Evolutionary conservation across 495 filamentous ascomycete species (phyloP), one percentile per base, ranked within the genome.

Genomic region (Neurospora discreta): DNA sequence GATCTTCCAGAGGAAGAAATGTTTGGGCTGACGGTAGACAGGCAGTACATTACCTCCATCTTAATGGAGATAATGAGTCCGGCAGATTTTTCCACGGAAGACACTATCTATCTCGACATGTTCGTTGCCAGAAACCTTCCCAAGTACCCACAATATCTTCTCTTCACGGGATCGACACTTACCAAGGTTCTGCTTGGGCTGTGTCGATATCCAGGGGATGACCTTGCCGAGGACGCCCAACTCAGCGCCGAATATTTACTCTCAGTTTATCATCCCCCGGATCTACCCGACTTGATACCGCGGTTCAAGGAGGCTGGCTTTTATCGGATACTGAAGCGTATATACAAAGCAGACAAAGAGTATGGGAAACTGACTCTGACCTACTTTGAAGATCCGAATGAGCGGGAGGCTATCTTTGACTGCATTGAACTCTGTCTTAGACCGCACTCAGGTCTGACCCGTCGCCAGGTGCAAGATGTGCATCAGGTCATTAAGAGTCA

Each of bases 81-180:
- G 11, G 77, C 84, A 18, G 88, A 89, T 11, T 98, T 96, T 77
- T 85, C 87, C 5, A 76, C 88, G n/a, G 87, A 91, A 72, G 93
- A 98, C 79, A 93, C 91, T 36, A 92, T 99, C 71, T 98, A 96
- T 80, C 86, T 99, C 41, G 91, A 99, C 78, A 99, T 99, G 93
- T 98, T 99, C 77, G 89, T 98, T 79, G 95, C 95, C 60, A 90
- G 95, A 71, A 99, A 97, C 76, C 86, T 98, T 18, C 93, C 95
- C 3, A 99, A 98, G 81, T 99, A 97, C 78, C 94, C 93, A 6
- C 94, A 98, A 78, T 97, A 97, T 76, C 92, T 99, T 74, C 86
- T 97, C 40, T 88, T 99, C 71, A 89, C 95, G 0, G 95, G 94
- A 68, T 91, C 91, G 9, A 90, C 91, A 10, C 85, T 98, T 1